Base-by-base conservation (phyloP, 371 early-diverging fungal species). In the Mortierella sp. region DNA sequence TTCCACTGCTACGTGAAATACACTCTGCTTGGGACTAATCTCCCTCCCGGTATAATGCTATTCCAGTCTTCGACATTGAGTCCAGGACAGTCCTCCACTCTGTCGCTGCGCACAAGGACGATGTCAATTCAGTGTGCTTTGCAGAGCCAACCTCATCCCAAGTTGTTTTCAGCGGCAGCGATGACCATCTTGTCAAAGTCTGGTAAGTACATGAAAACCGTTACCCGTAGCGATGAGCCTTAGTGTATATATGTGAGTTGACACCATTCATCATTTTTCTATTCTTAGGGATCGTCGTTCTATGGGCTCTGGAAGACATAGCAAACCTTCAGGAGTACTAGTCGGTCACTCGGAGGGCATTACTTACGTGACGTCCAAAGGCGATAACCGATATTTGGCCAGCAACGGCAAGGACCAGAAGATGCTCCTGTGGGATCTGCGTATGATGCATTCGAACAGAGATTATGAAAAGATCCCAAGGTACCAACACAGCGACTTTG, bases 281-380 rank as follows among this genome's bases (percentile, higher is more conserved):
- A 5, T n/a, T 49, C 6, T 26, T 56, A 81, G 87, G 87, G 88
- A 88, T 79, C 81, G 88, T 11, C 78, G 89, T 15, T 82, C 86
- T 1, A 70, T 87, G 63, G 44, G 72, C 7, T 43, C 53, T 7
- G 72, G 79, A 39, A 51, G 78, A 42, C 17, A 56, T 54, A 59
- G 79, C 17, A 60, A 55, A 23, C 81, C 89, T 4, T 80, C 84
- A 11, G 91, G 91, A 12, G 79, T 87, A 3, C 72, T 91, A 9
- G 72, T 84, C 3, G 92, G 92, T 3, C 92, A 91, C 67, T 83
- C 89, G 1, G 89, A 88, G 61, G 92, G 92, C 0, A 79, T 91
- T 49, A 91, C 90, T 0, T 87, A 81, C 65, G 83, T 91, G 1
- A 64, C 84, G 0, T 80, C 86, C 2, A 89, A 89, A 60, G 89